Percentiles rank a stretch among this genome's conserved stretches.
Conservation (phyloP, 176 grass and related monocot species). For the Raddia distichophylla region DNA sequence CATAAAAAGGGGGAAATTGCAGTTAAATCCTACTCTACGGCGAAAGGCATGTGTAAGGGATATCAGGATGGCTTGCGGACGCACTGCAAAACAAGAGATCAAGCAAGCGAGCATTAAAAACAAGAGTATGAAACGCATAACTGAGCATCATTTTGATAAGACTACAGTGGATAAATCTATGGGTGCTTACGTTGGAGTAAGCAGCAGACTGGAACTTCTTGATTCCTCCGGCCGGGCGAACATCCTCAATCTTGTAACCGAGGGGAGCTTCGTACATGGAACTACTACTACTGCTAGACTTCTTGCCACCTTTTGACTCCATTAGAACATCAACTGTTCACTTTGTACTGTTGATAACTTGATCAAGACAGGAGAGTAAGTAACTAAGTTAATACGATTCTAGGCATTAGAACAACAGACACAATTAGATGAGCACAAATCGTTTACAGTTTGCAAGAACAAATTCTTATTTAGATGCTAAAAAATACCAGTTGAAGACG, state of each 20-base stretch:
- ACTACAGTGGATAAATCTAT: background rate
- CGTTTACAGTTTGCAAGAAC: background rate
- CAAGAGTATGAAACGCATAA: conserved; percentile 15
- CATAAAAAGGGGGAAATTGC: conserved; percentile 39
- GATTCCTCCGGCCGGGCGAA: conserved; percentile 87
- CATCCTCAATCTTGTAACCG: conserved; percentile 93
- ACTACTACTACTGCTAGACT: conserved; percentile 82
- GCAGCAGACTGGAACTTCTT: conserved; percentile 99
- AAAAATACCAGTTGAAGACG: background rate
- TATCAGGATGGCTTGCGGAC: conserved; percentile 95
- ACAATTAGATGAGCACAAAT: conserved; percentile 2
- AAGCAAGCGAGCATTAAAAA: conserved; percentile 35
- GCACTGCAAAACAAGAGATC: conserved; percentile 74
- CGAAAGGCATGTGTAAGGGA: conserved; percentile 47
- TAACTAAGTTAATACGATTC: background rate
- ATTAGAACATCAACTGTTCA: conserved; percentile 80
- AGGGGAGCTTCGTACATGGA: conserved; percentile 89
- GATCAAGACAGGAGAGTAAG: conserved; percentile 11
- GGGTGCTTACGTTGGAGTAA: conserved; percentile 89
- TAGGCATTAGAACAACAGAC: background rate
- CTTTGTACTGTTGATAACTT: conserved; percentile 6
- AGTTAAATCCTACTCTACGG: conserved; percentile 58
- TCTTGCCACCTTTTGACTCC: conserved; percentile 89
- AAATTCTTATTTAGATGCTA: background rate
- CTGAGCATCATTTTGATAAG: background rate